Evolutionary conservation across 257 asterid genomes (phyloP).

Genomic region (Gynochthodes officinalis): DNA sequence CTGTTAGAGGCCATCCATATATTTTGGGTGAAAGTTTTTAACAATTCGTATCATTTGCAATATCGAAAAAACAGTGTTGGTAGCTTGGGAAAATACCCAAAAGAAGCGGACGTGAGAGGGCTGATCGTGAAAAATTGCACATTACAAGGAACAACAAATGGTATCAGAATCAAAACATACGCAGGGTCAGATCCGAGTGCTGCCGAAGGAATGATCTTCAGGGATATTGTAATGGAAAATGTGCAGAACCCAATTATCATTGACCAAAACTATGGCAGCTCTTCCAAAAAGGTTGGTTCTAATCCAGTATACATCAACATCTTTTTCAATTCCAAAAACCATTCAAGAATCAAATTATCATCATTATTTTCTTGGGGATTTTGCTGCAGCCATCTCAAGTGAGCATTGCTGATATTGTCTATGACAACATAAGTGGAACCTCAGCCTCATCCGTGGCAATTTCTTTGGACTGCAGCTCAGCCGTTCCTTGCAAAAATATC

Average conservation of each 20-base stretch:
- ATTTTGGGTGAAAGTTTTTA: too few relatives aligned
- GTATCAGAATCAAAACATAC: slow-evolving; percentile 60
- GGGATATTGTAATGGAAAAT: slow-evolving; percentile 42
- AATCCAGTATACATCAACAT: too few relatives aligned
- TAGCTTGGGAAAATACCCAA: slow-evolving; percentile 50
- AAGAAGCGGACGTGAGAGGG: slow-evolving; percentile 52
- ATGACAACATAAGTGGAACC: slow-evolving; percentile 56
- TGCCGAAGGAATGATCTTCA: slow-evolving; percentile 47
- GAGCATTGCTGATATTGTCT: slow-evolving; percentile 47
- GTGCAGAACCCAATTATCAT: slow-evolving; percentile 62
- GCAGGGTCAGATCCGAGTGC: slow-evolving; percentile 41
- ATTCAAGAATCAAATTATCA: too few relatives aligned
- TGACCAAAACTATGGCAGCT: slow-evolving; percentile 44
- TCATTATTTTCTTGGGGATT: too few relatives aligned
- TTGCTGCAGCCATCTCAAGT: slow-evolving; percentile 54
- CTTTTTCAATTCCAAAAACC: too few relatives aligned
- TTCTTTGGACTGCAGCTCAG: slow-evolving; percentile 42
- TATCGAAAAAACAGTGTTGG: slow-evolving; percentile 53
- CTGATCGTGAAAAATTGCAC: slow-evolving; percentile 54
- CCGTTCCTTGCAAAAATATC: slow-evolving; percentile 48
- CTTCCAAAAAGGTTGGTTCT: slow-evolving; percentile 31
- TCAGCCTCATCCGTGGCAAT: slow-evolving; percentile 38
- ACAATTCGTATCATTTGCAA: too few relatives aligned
- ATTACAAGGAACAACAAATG: slow-evolving; percentile 51
- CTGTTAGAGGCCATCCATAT: too few relatives aligned